Evolutionary conservation across 106 monocot genomes (phyloP), one percentile per base, ranked within the genome.

Genomic region (Phalaenopsis aphrodite): DNA sequence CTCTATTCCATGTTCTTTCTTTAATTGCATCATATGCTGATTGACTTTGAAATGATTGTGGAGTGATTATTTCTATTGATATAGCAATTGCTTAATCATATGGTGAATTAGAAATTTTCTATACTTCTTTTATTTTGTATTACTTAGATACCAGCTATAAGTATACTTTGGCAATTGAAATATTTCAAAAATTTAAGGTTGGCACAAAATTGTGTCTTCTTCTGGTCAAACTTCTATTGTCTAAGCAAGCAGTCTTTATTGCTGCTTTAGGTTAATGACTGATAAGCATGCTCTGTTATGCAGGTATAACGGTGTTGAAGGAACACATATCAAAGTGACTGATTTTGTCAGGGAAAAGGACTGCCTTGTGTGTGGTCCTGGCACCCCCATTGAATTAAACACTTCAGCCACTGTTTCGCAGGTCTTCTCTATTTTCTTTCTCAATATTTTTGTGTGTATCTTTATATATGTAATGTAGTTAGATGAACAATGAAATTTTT

Each of bases 351-450:
- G 82, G 84, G 94, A 94, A 14, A 89, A 85, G 65, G 91, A 94
- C 72, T 99, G 98, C 48, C 83, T 99, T 78, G 92, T 93, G 19
- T 99, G 98, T 75, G 94, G 98, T 76, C 94, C 92, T 84, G 98
- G 98, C 42, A 93, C 87, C 78, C 94, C 89, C 71, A 41, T 99
- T 41, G 94, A 94, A 79, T 47, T 99, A 80, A 93, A 94, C n/a
- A 79, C 79, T 76, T 91, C 92, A 11, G 57, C 83, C 84, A 93
- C 91, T 76, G 92, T 99, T 57, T 86, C 77, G 65, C 86, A 94
- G 92, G 98, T 99, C 67, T 71, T 49, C 45, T 49, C 42, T 71
- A 37, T 74, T 74, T n/a, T 74, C 43, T 19, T 5, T 39, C 12
- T 36, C 4, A 5, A 10, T 69, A 41, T 15, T 23, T 69, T 10